phyloP scores from a whole-genome alignment of 495 filamentous ascomycete genomes.

The Podospora pseudocomata region DNA sequence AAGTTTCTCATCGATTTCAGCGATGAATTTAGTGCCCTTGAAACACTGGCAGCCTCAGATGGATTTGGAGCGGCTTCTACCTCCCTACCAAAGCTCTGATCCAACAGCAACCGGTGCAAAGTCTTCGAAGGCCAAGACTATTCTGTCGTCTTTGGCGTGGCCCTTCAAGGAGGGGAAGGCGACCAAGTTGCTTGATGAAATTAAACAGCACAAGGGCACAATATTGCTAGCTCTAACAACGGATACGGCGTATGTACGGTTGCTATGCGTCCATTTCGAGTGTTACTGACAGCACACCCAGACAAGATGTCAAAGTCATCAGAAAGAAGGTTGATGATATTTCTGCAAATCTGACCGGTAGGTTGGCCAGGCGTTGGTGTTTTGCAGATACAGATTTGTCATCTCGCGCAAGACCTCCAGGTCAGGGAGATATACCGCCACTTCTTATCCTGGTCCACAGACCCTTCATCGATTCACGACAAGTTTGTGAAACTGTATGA shows the following conservation, averaged over 20 bases:
- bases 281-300: not conserved
- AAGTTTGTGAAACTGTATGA: constrained; percentile 21
- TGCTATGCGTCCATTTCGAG: no score
- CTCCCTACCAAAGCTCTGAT: not conserved
- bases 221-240: constrained; percentile 16
- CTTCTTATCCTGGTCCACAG: not conserved
- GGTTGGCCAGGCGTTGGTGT: no score
- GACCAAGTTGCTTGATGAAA: constrained; percentile 14
- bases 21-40: not conserved
- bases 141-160: constrained; percentile 15
- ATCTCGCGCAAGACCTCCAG: no score
- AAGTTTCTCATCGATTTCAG: constrained; percentile 3
- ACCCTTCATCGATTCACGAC: constrained; percentile 23
- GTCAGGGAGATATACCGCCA: no score
- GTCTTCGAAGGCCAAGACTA: constrained; percentile 9
- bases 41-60: not conserved
- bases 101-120: not conserved
- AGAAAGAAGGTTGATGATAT: no score
- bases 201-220: constrained; percentile 18
- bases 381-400: no score
- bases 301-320: no score
- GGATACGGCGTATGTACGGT: constrained; percentile 8
- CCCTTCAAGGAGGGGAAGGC: constrained; percentile 13
- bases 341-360: no score
- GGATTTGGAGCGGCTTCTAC: constrained; percentile 7